phyloP scores from a whole-genome alignment of 495 filamentous ascomycete genomes.

The Jackrogersella multiformis region DNA sequence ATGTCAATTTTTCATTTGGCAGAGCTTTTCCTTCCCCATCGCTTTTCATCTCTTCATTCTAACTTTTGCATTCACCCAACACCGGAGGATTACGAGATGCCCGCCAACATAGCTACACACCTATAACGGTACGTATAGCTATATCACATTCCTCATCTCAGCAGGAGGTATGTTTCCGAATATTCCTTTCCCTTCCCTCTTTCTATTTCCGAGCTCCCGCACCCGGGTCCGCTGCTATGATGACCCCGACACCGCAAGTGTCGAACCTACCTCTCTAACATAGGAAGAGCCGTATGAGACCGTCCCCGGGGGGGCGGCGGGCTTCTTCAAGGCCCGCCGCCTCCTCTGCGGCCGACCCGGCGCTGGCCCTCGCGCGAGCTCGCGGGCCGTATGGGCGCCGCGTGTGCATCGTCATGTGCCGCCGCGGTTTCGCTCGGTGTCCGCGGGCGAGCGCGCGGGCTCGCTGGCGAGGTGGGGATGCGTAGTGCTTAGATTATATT shows the following conservation, averaged over 20 bases:
- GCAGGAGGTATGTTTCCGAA: conserved; percentile 8
- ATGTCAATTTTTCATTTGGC: conserved; percentile 21
- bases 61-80: conserved; percentile 13
- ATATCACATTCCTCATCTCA: background rate
- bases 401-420: conserved; percentile 62
- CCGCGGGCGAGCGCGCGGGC: conserved; percentile 37
- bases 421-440: conserved; percentile 43
- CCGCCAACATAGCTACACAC: background rate
- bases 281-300: conserved; percentile 66
- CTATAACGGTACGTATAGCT: background rate
- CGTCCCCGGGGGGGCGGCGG: conserved; percentile 22
- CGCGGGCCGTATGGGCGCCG: conserved; percentile 37
- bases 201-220: background rate
- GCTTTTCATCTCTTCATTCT: conserved; percentile 7
- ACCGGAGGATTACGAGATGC: background rate
- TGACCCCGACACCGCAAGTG: conserved; percentile 60
- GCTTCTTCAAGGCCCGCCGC: background rate
- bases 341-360: conserved; percentile 30
- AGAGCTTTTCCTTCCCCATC: conserved; percentile 29
- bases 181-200: conserved; percentile 2
- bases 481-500: conserved; percentile 57
- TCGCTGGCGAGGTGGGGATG: conserved; percentile 49
- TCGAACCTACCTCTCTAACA: conserved; percentile 54
- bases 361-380: background rate
- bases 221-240: conserved; percentile 48